Evolutionary conservation across 352 stramenopile genomes (phyloP).

Genomic region (Phytophthora quininea): DNA sequence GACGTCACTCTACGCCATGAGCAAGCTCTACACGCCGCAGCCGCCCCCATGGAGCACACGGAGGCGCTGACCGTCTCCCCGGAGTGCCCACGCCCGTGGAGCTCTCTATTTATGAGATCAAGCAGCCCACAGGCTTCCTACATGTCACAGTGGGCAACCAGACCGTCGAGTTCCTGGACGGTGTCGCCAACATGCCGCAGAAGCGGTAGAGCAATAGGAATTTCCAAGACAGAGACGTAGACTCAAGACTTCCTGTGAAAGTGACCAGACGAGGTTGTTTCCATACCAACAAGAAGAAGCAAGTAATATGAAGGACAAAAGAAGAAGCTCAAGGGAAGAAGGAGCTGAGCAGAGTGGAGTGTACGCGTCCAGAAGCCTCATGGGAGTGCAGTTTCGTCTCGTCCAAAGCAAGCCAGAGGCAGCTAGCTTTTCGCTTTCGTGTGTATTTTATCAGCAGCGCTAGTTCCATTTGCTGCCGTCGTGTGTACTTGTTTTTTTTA

Average conservation of each 20-base stretch:
- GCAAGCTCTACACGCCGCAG: constrained; percentile 67
- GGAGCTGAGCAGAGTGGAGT: no score
- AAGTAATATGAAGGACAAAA: no score
- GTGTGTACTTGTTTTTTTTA: constrained; percentile 39
- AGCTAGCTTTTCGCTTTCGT: constrained; percentile 38
- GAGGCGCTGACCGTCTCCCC: constrained; percentile 74
- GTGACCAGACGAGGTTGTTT: background rate
- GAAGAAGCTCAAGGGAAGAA: no score
- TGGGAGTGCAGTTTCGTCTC: constrained; percentile 29
- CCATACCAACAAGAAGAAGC: background rate
- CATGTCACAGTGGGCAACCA: constrained; percentile 84
- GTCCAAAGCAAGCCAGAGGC: constrained; percentile 38
- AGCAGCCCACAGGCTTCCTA: constrained; percentile 80
- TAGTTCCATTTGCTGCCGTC: constrained; percentile 28
- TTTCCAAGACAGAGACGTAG: background rate
- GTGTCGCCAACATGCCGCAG: constrained; percentile 82
- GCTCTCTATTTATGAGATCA: constrained; percentile 87
- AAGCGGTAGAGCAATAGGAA: constrained; percentile 55
- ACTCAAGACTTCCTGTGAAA: no score
- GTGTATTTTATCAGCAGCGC: constrained; percentile 47
- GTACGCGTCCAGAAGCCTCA: no score
- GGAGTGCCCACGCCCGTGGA: constrained; percentile 76
- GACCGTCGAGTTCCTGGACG: constrained; percentile 84
- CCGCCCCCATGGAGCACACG: constrained; percentile 42
- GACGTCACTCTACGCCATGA: constrained; percentile 58